Evolutionary conservation across 345 rosid genomes (phyloP).

Genomic region (Anacardium occidentale): DNA sequence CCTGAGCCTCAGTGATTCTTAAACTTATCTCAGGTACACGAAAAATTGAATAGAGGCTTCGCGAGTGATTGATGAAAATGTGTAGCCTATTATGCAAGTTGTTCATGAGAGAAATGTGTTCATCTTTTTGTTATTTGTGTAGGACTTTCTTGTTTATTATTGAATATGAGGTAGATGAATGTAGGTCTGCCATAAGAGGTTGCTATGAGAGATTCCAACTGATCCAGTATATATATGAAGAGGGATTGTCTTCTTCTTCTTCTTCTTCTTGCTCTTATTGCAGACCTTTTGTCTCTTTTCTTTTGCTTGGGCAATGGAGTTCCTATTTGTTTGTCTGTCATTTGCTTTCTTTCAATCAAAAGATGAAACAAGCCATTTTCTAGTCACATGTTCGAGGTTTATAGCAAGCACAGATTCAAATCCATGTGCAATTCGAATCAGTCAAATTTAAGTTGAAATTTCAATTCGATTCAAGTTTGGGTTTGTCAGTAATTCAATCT

Average conservation of each 20-base stretch:
- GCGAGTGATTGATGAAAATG: background rate
- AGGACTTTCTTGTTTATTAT: conserved; percentile 22
- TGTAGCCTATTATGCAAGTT: background rate
- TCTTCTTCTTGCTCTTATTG: conserved; percentile 21
- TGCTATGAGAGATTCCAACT: conserved; percentile 3
- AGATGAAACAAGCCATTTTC: background rate
- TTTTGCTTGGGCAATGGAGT: conserved; percentile 10
- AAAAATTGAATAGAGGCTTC: background rate
- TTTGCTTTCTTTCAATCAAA: background rate
- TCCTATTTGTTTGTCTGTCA: conserved; percentile 2
- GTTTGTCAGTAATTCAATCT: too few species aligned
- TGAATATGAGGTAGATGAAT: conserved; percentile 17
- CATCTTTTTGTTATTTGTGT: conserved; percentile 2
- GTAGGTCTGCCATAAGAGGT: conserved; percentile 24
- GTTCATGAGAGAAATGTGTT: conserved; percentile 10
- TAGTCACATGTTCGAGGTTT: background rate
- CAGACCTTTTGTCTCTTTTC: conserved; percentile 23
- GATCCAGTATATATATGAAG: conserved; percentile 12
- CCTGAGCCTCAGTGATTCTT: background rate
- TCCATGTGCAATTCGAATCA: too few species aligned
- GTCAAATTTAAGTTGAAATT: too few species aligned
- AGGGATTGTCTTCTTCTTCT: conserved; percentile 12
- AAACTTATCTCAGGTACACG: background rate
- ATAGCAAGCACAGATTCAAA: too few species aligned
- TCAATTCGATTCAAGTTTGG: too few species aligned